A percentile compares a stretch with the other conserved stretches of the same genome.
Evolutionary conservation across 495 filamentous ascomycete species (phyloP).

Genomic region (Aspergillus sclerotioniger): DNA sequence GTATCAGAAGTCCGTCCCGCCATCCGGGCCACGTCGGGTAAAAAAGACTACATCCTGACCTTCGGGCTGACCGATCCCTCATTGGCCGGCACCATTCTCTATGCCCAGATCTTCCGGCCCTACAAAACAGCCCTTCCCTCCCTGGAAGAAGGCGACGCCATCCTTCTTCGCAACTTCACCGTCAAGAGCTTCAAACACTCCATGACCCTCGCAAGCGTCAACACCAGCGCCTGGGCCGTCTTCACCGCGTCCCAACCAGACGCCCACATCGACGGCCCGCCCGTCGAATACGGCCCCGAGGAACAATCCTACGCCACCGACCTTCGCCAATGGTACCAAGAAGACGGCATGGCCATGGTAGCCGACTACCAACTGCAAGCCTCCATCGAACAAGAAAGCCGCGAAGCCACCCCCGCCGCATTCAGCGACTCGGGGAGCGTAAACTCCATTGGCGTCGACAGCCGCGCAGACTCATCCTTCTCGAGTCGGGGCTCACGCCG

Average conservation of each 20-base stretch:
- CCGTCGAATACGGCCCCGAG: slow-evolving; percentile 60
- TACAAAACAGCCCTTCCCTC: slow-evolving; percentile 68
- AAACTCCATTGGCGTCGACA: slow-evolving; percentile 21
- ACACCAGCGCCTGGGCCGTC: slow-evolving; percentile 66
- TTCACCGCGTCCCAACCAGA: slow-evolving; percentile 41
- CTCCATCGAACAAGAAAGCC: slow-evolving; percentile 36
- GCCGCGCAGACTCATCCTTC: slow-evolving; percentile 18
- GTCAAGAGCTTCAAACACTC: slow-evolving; percentile 52
- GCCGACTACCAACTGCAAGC: slow-evolving; percentile 39
- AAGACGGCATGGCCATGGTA: slow-evolving; percentile 36
- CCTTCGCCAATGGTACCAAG: slow-evolving; percentile 46
- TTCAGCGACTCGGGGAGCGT: slow-evolving; percentile 38
- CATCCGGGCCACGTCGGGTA: slow-evolving; percentile 60
- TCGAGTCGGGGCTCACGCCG: slow-evolving; percentile 35
- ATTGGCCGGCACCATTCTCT: slow-evolving; percentile 40
- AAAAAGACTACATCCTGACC: slow-evolving; percentile 66
- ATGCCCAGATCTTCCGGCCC: slow-evolving; percentile 71
- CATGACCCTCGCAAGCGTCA: slow-evolving; percentile 46
- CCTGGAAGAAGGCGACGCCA: slow-evolving; percentile 66
- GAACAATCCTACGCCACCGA: slow-evolving; percentile 56
- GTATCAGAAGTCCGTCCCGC: slow-evolving; percentile 57
- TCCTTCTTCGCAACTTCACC: slow-evolving; percentile 73
- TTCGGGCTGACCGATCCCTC: slow-evolving; percentile 69
- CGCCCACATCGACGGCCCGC: slow-evolving; percentile 56
- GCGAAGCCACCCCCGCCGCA: slow-evolving; percentile 29